Conservation (phyloP, 176 grass and related monocot species). For the Aegilops bicornis region DNA sequence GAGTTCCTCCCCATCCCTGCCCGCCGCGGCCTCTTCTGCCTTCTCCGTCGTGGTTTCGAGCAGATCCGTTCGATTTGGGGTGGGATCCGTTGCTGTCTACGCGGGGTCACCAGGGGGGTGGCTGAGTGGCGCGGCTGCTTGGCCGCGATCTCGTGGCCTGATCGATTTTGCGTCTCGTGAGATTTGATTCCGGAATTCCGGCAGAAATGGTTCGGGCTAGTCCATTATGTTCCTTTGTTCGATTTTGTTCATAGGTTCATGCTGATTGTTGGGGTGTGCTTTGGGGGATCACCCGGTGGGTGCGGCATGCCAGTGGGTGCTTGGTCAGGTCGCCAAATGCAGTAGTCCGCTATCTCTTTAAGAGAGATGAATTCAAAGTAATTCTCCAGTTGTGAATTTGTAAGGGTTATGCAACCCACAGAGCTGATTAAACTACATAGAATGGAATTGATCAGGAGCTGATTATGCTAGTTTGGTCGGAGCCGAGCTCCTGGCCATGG, state of each 20-base stretch:
- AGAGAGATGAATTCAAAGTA: not conserved
- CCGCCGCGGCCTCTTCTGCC: not conserved
- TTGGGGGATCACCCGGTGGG: not conserved
- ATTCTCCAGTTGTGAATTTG: not conserved
- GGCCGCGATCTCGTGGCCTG: slow-evolving; percentile 3
- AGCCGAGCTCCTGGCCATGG: no score
- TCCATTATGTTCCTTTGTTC: not conserved
- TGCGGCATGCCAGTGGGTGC: not conserved
- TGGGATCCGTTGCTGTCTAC: not conserved
- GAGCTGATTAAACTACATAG: no score
- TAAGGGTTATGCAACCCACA: not conserved
- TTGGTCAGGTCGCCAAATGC: not conserved
- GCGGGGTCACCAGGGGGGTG: no score
- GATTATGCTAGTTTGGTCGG: not conserved
- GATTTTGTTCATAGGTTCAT: not conserved
- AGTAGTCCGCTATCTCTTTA: not conserved
- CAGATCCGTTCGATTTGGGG: not conserved
- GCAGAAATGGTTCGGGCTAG: not conserved
- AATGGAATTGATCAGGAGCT: not conserved
- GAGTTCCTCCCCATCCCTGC: not conserved
- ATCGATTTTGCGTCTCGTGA: not conserved
- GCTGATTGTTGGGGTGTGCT: not conserved
- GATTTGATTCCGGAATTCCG: not conserved
- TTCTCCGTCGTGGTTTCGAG: not conserved
- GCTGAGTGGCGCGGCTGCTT: not conserved